Conservation (phyloP, 2,329 filamentous ascomycete genomes). For the Colletotrichum abscissum region DNA sequence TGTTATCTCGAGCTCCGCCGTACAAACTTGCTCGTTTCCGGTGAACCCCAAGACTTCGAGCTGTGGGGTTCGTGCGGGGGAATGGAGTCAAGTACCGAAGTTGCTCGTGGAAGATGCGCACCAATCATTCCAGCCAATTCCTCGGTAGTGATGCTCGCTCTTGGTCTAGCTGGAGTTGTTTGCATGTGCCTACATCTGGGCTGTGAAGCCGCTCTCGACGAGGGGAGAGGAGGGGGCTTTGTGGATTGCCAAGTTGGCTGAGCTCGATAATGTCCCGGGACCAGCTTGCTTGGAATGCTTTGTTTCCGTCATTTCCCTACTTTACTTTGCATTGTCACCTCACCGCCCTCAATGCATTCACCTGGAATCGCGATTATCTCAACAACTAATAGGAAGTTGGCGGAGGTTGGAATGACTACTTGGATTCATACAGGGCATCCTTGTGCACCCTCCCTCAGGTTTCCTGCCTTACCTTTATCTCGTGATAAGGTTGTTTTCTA, state of each 20-base stretch:
- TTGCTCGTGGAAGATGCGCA: slow-evolving; percentile 19
- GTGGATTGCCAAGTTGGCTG: background rate
- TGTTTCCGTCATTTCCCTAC: background rate
- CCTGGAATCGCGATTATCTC: background rate
- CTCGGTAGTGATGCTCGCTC: background rate
- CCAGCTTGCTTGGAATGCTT: background rate
- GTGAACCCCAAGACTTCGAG: background rate
- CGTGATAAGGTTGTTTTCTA: no score
- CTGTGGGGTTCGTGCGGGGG: slow-evolving; percentile 27
- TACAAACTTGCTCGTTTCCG: background rate
- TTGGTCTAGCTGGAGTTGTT: background rate
- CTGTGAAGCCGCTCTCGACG: background rate
- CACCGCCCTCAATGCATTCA: background rate
- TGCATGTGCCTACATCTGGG: background rate
- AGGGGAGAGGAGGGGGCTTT: background rate
- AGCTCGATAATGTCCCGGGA: background rate
- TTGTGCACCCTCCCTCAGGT: no score
- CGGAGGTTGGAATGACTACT: no score
- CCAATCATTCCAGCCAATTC: slow-evolving; percentile 10
- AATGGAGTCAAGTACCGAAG: slow-evolving; percentile 16
- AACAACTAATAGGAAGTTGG: background rate
- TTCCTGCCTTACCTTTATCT: no score
- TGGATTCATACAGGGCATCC: no score
- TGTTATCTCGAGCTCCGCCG: slow-evolving; percentile 24
- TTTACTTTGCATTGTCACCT: background rate